phyloP scores from a whole-genome alignment of 345 rosid genomes.

The Durio zibethinus region DNA sequence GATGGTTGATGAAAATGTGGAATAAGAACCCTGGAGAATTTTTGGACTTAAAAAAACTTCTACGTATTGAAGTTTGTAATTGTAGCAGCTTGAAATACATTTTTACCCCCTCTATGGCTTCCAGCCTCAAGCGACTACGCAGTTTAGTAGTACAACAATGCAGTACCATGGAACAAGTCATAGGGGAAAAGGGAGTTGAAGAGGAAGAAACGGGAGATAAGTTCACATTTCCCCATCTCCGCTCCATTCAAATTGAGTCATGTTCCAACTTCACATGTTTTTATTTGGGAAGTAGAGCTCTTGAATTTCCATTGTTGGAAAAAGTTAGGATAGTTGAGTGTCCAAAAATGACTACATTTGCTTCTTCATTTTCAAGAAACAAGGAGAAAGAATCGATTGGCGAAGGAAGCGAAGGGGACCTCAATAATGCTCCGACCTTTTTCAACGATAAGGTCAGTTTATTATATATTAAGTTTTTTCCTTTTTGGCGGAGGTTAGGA shows the following conservation, averaged over 20 bases:
- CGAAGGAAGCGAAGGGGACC: background rate
- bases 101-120: background rate
- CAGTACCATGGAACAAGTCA: background rate
- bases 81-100: conserved; percentile 8
- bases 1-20: background rate
- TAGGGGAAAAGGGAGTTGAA: background rate
- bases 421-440: background rate
- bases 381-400: background rate
- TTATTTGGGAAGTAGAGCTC: background rate
- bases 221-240: background rate
- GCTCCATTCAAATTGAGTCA: fast-evolving
- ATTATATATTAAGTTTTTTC: background rate
- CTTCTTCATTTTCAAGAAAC: background rate
- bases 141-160: background rate
- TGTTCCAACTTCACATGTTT: conserved; percentile 1
- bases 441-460: conserved; percentile 12
- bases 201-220: background rate
- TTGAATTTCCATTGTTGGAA: background rate
- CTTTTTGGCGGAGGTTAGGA: too few relatives aligned
- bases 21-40: background rate
- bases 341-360: conserved; percentile 2
- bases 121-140: background rate
- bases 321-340: background rate
- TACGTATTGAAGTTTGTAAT: background rate
- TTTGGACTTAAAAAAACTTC: background rate